Conservation (phyloP, 2,329 filamentous ascomycete species). For the Orbilia oligospora region DNA sequence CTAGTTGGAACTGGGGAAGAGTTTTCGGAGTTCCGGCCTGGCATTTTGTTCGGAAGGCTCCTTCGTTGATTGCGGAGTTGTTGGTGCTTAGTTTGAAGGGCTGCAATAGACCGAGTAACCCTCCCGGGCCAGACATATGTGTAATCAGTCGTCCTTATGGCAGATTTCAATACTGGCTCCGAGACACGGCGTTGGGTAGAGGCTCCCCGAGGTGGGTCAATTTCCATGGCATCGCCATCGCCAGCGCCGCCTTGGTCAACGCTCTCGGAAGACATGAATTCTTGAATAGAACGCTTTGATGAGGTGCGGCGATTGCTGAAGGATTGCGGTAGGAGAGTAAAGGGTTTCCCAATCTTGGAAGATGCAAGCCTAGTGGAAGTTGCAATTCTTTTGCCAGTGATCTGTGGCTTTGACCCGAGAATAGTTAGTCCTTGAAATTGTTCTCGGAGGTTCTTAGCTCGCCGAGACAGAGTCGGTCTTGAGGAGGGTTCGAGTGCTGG, state of each 20-base stretch:
- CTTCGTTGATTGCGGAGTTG: neutral
- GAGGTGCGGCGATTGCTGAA: neutral
- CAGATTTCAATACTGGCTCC: conserved; percentile 14
- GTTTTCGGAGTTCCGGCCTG: neutral
- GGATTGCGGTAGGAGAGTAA: neutral
- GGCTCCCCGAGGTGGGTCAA: no score
- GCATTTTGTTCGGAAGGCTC: neutral
- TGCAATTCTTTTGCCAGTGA: no score
- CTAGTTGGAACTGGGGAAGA: neutral
- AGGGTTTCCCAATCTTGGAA: neutral
- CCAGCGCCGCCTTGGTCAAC: no score
- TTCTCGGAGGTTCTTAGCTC: neutral
- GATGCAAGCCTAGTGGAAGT: no score
- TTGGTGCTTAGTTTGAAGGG: neutral
- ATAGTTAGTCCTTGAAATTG: neutral
- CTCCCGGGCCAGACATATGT: conserved; percentile 8
- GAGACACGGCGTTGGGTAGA: neutral
- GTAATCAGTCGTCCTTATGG: conserved; percentile 35
- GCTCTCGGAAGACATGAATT: neutral
- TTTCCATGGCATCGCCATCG: no score
- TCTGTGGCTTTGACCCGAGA: neutral
- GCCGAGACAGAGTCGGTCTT: neutral
- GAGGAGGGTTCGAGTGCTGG: neutral
- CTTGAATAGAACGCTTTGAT: neutral
- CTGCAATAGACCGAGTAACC: conserved; percentile 23